Base-by-base conservation (phyloP, 1,284 basidiomycete genomes). In the Blastosporella zonata region DNA sequence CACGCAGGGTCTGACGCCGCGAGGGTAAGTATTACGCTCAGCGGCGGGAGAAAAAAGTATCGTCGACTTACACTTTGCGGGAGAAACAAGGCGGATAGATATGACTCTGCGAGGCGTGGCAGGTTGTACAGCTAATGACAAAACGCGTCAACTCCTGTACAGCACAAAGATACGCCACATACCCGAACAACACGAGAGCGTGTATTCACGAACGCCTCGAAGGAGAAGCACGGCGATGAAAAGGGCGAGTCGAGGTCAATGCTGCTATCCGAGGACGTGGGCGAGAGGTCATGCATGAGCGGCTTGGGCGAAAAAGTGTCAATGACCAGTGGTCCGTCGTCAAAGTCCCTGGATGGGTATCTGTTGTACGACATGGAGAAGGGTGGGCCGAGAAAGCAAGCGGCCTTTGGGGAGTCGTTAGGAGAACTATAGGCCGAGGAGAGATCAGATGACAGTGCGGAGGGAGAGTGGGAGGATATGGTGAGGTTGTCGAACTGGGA, bases 121-220 rank as follows among this genome's bases (percentile, higher is more conserved):
- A 75, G 59, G 51, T 73, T 70, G 54, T 62, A 68, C 39, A 72
- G 49, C 69, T 71, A 45, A 47, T 36, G 36, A 46, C 35, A 34
- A 31, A 47, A 31, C 25, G 48, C 35, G 39, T 41, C 23, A 28
- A 28, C 43, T 10, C 43, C 25, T 10, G 51, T 38, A 36, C 38
- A 18, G 43, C 22, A 33, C 44, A 34, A 33, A 3, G 29, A 22
- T 47, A 49, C 48, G 49, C 50, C 54, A 68, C 76, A 55, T 54
- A 78, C 79, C 43, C 69, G 71, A 23, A 80, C 68, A 21, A 74
- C 76, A 47, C 79, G 72, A 46, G 79, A 80, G 23, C 70, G 70
- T 33, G 76, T 72, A 20, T 67, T 59, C 18, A 76, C 57, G 53
- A 82, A 82, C 9, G 71, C 63, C 17, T 74, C 66, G 31, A 74